Evolutionary conservation across 495 filamentous ascomycete species (phyloP).

Genomic region (Hypoxylon fragiforme): DNA sequence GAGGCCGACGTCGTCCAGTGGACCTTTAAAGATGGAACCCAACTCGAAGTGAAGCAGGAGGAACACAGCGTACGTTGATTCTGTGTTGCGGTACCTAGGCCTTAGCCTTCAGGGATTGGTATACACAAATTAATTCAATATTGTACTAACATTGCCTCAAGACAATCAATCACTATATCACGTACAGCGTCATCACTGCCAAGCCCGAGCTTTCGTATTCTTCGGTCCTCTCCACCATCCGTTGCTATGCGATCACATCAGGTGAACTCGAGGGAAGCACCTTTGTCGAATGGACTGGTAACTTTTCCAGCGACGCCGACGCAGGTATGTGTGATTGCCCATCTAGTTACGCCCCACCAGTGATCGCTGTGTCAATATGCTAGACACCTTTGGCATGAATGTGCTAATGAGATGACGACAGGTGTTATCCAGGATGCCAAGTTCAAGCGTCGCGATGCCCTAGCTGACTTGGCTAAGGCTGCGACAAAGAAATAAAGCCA

Average conservation of each 20-base stretch:
- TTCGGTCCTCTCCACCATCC: constrained; percentile 63
- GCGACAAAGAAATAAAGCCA: constrained; percentile 50
- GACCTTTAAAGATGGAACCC: constrained; percentile 65
- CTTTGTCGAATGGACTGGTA: constrained; percentile 65
- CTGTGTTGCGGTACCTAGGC: constrained; percentile 1
- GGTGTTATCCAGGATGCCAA: constrained; percentile 71
- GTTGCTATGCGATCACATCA: constrained; percentile 61
- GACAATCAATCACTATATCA: constrained; percentile 71
- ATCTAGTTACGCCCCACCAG: too few relatives aligned
- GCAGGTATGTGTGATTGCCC: constrained; percentile 52
- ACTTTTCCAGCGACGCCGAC: constrained; percentile 70
- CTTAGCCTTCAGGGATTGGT: not conserved
- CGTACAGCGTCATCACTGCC: constrained; percentile 66
- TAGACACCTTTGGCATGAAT: too few relatives aligned
- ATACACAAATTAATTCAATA: not conserved
- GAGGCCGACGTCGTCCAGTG: constrained; percentile 68
- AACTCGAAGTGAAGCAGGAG: constrained; percentile 69
- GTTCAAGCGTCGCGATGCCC: constrained; percentile 71
- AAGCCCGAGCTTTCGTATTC: constrained; percentile 62
- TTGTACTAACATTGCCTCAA: constrained; percentile 25
- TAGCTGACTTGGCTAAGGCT: constrained; percentile 62
- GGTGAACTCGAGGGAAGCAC: constrained; percentile 62
- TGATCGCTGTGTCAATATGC: too few relatives aligned
- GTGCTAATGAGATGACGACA: constrained; percentile 34
- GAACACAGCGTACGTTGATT: constrained; percentile 62